phyloP scores from a whole-genome alignment of 164 flowering plant genomes.

The Liquidambar formosana region DNA sequence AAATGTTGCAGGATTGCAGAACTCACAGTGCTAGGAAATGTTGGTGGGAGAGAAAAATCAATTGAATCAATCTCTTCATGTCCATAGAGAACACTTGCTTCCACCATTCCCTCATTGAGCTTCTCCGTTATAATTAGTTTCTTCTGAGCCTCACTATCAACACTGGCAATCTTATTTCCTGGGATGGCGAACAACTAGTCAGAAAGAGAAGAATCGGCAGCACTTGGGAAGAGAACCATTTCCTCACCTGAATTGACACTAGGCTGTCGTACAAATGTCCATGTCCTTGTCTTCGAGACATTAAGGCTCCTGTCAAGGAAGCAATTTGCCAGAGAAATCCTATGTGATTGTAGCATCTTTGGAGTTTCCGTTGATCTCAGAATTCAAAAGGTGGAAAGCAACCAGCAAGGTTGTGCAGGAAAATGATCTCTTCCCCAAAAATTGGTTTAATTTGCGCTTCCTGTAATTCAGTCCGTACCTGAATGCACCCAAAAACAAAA shows the following conservation, averaged over 20 bases:
- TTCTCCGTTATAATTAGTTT: slow-evolving; percentile 18
- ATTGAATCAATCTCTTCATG: neutral
- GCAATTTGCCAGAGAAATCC: slow-evolving; percentile 4
- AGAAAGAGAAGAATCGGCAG: neutral
- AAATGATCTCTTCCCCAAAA: slow-evolving; percentile 6
- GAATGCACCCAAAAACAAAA: neutral
- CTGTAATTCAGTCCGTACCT: slow-evolving; percentile 21
- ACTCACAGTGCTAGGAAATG: slow-evolving; percentile 22
- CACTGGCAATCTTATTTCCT: slow-evolving; percentile 1
- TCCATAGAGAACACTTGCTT: slow-evolving; percentile 13
- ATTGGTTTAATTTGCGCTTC: slow-evolving; percentile 13
- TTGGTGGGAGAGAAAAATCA: neutral
- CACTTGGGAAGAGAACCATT: neutral
- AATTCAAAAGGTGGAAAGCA: slow-evolving; percentile 7
- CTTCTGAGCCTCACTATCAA: slow-evolving; percentile 2
- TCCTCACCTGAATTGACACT: slow-evolving; percentile 15
- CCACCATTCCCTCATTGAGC: slow-evolving; percentile 11
- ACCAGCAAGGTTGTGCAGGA: neutral
- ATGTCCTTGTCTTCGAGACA: slow-evolving; percentile 8
- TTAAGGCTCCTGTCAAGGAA: slow-evolving; percentile 1
- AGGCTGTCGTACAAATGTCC: slow-evolving; percentile 14
- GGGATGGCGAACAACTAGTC: neutral
- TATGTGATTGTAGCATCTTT: slow-evolving; percentile 1
- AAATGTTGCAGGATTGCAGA: neutral
- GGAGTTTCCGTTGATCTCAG: neutral